These are phyloP conservation scores for Chytridium lagenaria DNA, from an alignment of 371 early-diverging fungal species.

Conservation along the genomic window DNA sequence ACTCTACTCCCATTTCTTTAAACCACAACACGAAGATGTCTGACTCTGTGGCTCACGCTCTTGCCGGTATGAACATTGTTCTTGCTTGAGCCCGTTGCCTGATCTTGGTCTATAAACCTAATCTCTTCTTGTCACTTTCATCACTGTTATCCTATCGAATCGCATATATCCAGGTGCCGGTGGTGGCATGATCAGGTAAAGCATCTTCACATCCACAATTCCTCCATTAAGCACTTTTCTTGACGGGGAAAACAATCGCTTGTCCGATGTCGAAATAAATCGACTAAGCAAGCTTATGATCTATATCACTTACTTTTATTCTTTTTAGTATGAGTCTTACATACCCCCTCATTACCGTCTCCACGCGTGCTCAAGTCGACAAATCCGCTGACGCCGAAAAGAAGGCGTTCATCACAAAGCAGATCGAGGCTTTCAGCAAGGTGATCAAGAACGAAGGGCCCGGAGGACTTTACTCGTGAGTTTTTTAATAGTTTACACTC, in stretches of 20 bases:
- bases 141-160: no score
- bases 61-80: constrained; percentile 72
- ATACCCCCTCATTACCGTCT: constrained; percentile 92
- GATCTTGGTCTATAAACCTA: no score
- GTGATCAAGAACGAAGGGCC: constrained; percentile 90
- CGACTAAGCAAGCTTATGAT: background rate
- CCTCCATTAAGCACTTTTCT: background rate
- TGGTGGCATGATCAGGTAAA: constrained; percentile 90
- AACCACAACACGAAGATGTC: constrained; percentile 63
- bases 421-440: constrained; percentile 80
- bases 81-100: no score
- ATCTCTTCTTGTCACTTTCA: no score
- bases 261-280: background rate
- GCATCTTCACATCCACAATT: background rate
- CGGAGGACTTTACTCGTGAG: constrained; percentile 87
- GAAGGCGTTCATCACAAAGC: constrained; percentile 38
- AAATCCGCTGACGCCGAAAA: constrained; percentile 60
- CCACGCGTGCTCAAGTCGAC: constrained; percentile 88
- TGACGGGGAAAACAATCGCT: background rate
- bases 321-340: constrained; percentile 81
- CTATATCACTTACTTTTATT: no score
- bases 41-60: constrained; percentile 92
- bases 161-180: constrained; percentile 89
- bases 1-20: background rate
- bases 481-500: background rate